phyloP scores from a whole-genome alignment of 805 yeast species.

The Wickerhamomyces silvicola region DNA sequence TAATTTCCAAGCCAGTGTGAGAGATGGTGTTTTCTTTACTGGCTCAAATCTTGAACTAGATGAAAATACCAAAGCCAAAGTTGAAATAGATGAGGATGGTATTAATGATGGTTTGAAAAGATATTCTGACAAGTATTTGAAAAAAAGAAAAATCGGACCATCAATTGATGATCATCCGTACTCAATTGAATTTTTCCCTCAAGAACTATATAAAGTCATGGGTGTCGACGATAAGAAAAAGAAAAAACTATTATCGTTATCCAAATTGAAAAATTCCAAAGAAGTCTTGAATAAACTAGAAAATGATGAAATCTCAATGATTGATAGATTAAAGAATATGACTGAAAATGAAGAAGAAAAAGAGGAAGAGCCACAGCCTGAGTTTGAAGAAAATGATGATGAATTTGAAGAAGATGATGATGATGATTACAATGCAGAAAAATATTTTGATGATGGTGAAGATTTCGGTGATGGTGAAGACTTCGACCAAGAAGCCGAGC shows the following conservation, averaged over 20 bases:
- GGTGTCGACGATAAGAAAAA: slow-evolving; percentile 51
- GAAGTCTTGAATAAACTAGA: slow-evolving; percentile 17
- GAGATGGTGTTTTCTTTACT: slow-evolving; percentile 62
- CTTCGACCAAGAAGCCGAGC: slow-evolving; percentile 57
- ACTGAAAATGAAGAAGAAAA: slow-evolving; percentile 44
- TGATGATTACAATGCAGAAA: slow-evolving; percentile 58
- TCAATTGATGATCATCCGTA: slow-evolving; percentile 78
- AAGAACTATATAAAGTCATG: slow-evolving; percentile 68
- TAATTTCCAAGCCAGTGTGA: slow-evolving; percentile 45
- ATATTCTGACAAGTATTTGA: slow-evolving; percentile 74
- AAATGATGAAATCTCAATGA: slow-evolving; percentile 28
- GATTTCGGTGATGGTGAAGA: slow-evolving; percentile 44
- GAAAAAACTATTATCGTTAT: slow-evolving; percentile 39
- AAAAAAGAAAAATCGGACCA: slow-evolving; percentile 61
- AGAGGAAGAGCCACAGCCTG: slow-evolving; percentile 28
- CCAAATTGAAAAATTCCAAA: slow-evolving; percentile 25
- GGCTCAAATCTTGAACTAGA: slow-evolving; percentile 39
- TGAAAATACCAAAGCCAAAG: slow-evolving; percentile 18
- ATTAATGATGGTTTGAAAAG: slow-evolving; percentile 68
- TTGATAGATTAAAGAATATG: slow-evolving; percentile 42
- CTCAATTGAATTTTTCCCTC: slow-evolving; percentile 63
- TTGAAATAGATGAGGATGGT: slow-evolving; percentile 32
- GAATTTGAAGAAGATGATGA: slow-evolving; percentile 57
- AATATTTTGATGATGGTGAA: slow-evolving; percentile 56
- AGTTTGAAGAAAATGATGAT: slow-evolving; percentile 45